These are phyloP conservation scores for Oidiodendron maius DNA, from an alignment of 495 filamentous ascomycete species.

Conservation along the genomic window DNA sequence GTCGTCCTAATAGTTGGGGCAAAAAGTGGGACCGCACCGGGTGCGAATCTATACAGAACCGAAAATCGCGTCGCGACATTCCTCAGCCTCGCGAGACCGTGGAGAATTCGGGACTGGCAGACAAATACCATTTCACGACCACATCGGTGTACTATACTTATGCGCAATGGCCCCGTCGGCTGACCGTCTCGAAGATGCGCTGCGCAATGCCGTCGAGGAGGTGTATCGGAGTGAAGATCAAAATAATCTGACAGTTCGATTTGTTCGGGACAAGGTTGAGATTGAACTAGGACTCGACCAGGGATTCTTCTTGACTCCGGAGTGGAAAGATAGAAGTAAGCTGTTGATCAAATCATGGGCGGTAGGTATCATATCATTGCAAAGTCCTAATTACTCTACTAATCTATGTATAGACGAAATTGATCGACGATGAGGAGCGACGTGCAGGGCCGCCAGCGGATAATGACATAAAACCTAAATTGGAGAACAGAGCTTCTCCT, in stretches of 20 bases:
- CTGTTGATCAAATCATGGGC: conserved; percentile 62
- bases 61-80: too few species aligned
- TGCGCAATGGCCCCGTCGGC: conserved; percentile 5
- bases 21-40: too few species aligned
- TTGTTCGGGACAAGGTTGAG: conserved; percentile 62
- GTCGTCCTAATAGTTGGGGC: too few species aligned
- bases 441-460: conserved; percentile 25
- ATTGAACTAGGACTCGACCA: conserved; percentile 55
- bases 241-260: conserved; percentile 68
- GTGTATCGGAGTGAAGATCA: neutral
- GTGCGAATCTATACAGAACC: too few species aligned
- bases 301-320: conserved; percentile 61
- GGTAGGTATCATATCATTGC: conserved; percentile 53
- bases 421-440: conserved; percentile 20
- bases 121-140: too few species aligned
- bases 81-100: neutral
- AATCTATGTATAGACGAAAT: conserved; percentile 4
- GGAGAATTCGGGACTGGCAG: neutral
- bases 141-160: neutral
- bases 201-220: conserved; percentile 13
- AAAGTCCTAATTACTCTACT: neutral
- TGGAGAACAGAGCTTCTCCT: neutral
- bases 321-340: conserved; percentile 82
- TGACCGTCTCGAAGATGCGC: neutral
- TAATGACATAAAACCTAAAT: conserved; percentile 9